Conservation (phyloP, 371 early-diverging fungal species). For the Neoconidiobolus thromboides region DNA sequence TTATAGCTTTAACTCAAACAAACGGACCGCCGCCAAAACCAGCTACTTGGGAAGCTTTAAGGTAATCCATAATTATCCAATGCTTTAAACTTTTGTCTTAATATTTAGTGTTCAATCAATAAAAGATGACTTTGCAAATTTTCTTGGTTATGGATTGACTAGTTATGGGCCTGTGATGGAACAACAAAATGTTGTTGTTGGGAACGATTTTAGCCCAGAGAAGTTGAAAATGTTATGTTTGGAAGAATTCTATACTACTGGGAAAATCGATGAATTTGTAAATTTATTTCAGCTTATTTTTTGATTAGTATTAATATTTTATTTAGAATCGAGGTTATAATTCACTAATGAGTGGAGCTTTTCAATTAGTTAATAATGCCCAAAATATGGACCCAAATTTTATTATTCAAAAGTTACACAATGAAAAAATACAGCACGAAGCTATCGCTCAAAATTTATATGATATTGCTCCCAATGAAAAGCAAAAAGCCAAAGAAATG, state of each 20-base stretch:
- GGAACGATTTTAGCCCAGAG: background rate
- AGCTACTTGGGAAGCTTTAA: background rate
- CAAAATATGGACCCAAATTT: background rate
- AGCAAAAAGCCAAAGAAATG: too few relatives aligned
- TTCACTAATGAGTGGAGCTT: background rate
- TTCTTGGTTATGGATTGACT: background rate
- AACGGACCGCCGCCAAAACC: background rate
- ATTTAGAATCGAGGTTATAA: background rate
- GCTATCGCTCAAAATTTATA: background rate
- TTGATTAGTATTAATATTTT: background rate
- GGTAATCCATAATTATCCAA: background rate
- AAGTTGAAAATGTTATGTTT: background rate
- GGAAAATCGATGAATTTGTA: background rate
- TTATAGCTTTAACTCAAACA: background rate
- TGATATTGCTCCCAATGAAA: too few relatives aligned
- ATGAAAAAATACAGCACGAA: background rate
- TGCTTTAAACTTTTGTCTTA: background rate
- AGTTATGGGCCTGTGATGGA: background rate
- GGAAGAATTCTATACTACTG: background rate
- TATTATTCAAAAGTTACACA: background rate
- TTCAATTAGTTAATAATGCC: background rate
- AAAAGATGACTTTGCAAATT: background rate
- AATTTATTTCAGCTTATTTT: background rate
- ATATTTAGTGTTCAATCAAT: background rate
- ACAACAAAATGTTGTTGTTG: background rate